These are phyloP conservation scores for Meripilus lineatus DNA, from an alignment of 1,284 basidiomycete genomes.

Conservation along the genomic window DNA sequence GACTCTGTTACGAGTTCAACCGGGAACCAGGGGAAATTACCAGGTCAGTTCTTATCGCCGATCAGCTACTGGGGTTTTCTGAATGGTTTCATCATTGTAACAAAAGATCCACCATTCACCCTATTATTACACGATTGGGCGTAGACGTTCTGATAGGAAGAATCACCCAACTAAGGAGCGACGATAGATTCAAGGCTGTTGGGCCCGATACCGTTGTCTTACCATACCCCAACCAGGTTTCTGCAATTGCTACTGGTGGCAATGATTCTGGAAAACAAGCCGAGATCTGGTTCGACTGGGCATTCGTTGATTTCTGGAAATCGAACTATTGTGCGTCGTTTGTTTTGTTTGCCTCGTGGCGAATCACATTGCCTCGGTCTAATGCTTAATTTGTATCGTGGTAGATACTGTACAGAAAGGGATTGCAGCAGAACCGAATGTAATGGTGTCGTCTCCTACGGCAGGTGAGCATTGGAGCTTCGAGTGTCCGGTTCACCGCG, in stretches of 20 bases:
- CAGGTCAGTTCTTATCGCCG: slow-evolving; percentile 40
- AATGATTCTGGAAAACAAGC: slow-evolving; percentile 50
- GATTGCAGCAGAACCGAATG: slow-evolving; percentile 59
- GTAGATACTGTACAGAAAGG: slow-evolving; percentile 69
- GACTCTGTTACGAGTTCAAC: slow-evolving; percentile 93
- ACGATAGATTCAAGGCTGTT: slow-evolving; percentile 86
- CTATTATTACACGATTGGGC: slow-evolving; percentile 82
- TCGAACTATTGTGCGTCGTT: slow-evolving; percentile 82
- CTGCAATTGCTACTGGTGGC: slow-evolving; percentile 18
- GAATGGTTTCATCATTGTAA: background rate
- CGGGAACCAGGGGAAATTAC: slow-evolving; percentile 90
- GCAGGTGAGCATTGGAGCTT: slow-evolving; percentile 39
- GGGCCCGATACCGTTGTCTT: slow-evolving; percentile 74
- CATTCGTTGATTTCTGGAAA: slow-evolving; percentile 99
- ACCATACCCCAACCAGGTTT: slow-evolving; percentile 34
- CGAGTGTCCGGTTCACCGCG: too few species aligned
- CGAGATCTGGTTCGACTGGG: slow-evolving; percentile 98
- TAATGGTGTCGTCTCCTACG: slow-evolving; percentile 49
- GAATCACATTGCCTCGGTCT: slow-evolving; percentile 3
- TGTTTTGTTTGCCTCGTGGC: background rate
- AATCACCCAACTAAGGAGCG: slow-evolving; percentile 83
- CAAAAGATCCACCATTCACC: slow-evolving; percentile 72
- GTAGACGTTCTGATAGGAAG: slow-evolving; percentile 88
- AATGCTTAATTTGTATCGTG: background rate
- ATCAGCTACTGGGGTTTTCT: slow-evolving; percentile 1